Percentiles rank a stretch among this genome's conserved stretches.
Evolutionary conservation across 2,329 filamentous ascomycete species (phyloP).

Genomic region (Alternaria angustiovoidea): DNA sequence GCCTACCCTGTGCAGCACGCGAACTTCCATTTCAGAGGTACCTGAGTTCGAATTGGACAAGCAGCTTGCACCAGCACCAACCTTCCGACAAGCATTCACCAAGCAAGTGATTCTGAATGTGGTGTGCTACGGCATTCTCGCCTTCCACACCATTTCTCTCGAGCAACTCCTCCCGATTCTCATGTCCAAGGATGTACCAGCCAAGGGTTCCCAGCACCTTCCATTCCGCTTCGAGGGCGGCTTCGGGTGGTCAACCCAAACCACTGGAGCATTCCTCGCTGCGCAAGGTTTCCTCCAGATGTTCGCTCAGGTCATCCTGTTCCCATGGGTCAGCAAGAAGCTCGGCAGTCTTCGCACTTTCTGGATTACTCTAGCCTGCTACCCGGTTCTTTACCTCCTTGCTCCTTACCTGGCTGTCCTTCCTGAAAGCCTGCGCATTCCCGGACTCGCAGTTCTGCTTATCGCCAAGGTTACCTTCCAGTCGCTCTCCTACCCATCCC

Average conservation of each 20-base stretch:
- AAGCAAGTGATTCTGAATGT: slow-evolving; percentile 87
- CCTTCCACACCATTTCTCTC: slow-evolving; percentile 96
- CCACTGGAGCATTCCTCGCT: slow-evolving; percentile 87
- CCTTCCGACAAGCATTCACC: slow-evolving; percentile 73
- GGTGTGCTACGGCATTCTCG: slow-evolving; percentile 87
- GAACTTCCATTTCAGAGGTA: slow-evolving; percentile 41
- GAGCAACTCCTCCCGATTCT: slow-evolving; percentile 94
- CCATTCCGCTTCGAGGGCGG: slow-evolving; percentile 92
- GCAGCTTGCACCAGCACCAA: slow-evolving; percentile 29
- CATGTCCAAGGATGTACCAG: slow-evolving; percentile 72
- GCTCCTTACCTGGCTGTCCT: slow-evolving; percentile 90
- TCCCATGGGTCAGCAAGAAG: slow-evolving; percentile 77
- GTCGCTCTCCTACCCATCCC: slow-evolving; percentile 89
- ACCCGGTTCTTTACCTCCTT: slow-evolving; percentile 86
- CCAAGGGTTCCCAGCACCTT: slow-evolving; percentile 61
- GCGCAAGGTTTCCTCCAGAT: slow-evolving; percentile 91
- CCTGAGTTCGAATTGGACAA: slow-evolving; percentile 48
- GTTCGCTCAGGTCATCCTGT: slow-evolving; percentile 82
- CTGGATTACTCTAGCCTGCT: slow-evolving; percentile 79
- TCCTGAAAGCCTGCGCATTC: slow-evolving; percentile 73
- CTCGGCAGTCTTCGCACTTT: slow-evolving; percentile 85
- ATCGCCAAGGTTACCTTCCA: slow-evolving; percentile 94
- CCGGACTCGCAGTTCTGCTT: slow-evolving; percentile 78
- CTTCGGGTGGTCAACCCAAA: slow-evolving; percentile 81
- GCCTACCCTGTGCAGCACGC: slow-evolving; percentile 56